Percentiles rank a stretch among this genome's conserved stretches.
These are phyloP conservation scores for Ustilago shanxiensis DNA, from an alignment of 1,284 basidiomycete species.

Conservation along the genomic window DNA sequence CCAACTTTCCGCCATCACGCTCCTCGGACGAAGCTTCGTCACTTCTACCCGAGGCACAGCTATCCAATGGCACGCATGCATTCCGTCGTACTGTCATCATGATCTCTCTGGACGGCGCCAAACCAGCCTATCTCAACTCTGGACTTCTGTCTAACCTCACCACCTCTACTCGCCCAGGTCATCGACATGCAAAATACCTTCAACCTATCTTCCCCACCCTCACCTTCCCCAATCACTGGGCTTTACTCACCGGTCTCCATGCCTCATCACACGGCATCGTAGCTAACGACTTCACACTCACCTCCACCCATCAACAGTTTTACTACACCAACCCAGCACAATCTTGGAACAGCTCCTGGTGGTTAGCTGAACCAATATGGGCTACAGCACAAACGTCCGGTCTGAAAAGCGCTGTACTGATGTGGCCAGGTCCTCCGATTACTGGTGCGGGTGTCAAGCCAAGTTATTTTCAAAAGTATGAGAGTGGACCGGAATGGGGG, in stretches of 20 bases:
- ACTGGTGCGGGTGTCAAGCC: constrained; percentile 21
- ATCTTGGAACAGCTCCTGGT: constrained; percentile 52
- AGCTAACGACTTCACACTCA: constrained; percentile 83
- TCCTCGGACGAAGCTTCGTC: constrained; percentile 8
- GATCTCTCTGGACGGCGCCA: constrained; percentile 86
- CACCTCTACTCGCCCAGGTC: constrained; percentile 5
- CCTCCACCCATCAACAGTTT: constrained; percentile 29
- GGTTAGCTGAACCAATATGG: constrained; percentile 58
- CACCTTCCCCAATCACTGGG: constrained; percentile 78
- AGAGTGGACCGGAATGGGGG: constrained; percentile 38
- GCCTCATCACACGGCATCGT: constrained; percentile 80
- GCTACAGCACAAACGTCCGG: constrained; percentile 38
- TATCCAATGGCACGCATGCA: constrained; percentile 48
- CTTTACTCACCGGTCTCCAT: constrained; percentile 71
- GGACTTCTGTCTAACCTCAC: constrained; percentile 82
- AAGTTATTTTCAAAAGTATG: constrained; percentile 56
- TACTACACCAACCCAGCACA: constrained; percentile 50
- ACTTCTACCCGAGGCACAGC: constrained; percentile 13
- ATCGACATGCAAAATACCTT: constrained; percentile 72
- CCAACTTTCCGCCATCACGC: background rate
- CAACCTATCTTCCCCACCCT: constrained; percentile 86
- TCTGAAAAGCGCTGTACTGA: constrained; percentile 41
- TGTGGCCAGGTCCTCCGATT: constrained; percentile 61
- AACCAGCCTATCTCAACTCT: constrained; percentile 86
- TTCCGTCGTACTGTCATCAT: constrained; percentile 78